Evolutionary conservation across 257 asterid species (phyloP).

Genomic region (Solanum rostratum): DNA sequence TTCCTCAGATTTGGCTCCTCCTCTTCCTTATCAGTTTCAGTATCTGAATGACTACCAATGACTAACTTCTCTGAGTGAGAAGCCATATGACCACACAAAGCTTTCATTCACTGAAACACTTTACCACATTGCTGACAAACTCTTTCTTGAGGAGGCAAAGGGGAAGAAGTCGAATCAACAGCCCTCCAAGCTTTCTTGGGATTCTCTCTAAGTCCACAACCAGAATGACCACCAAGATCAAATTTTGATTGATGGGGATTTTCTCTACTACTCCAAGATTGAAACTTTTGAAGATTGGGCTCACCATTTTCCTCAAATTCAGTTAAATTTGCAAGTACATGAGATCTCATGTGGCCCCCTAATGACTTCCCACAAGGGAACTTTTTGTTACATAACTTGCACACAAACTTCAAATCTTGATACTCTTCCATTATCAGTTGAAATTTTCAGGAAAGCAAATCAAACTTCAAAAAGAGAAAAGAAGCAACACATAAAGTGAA

Average conservation of each 20-base stretch:
- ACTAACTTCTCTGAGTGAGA: slow-evolving; percentile 55
- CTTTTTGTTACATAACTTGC: slow-evolving; percentile 58
- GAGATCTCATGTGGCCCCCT: slow-evolving; percentile 90
- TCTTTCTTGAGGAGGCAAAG: slow-evolving; percentile 32
- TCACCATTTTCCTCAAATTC: slow-evolving; percentile 42
- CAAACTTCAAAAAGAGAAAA: background rate
- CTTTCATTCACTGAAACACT: slow-evolving; percentile 79
- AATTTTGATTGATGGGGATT: background rate
- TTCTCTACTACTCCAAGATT: slow-evolving; percentile 6
- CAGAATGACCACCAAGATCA: slow-evolving; percentile 37
- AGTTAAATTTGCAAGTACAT: slow-evolving; percentile 43
- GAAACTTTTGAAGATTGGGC: slow-evolving; percentile 11
- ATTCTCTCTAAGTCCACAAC: slow-evolving; percentile 71
- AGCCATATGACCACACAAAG: slow-evolving; percentile 98
- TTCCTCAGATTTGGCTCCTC: slow-evolving; percentile 20
- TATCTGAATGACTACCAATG: slow-evolving; percentile 44
- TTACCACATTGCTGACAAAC: slow-evolving; percentile 93
- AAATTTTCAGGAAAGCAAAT: background rate
- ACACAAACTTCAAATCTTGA: slow-evolving; percentile 45
- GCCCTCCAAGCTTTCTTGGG: slow-evolving; percentile 88
- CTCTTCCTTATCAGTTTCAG: slow-evolving; percentile 28
- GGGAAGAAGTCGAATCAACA: slow-evolving; percentile 27
- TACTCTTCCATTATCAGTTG: slow-evolving; percentile 30
- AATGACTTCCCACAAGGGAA: slow-evolving; percentile 78
- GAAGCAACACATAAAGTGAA: background rate